Evolutionary conservation across 768 basidiomycete genomes (phyloP).

Genomic region (Sarcodon aspratus): DNA sequence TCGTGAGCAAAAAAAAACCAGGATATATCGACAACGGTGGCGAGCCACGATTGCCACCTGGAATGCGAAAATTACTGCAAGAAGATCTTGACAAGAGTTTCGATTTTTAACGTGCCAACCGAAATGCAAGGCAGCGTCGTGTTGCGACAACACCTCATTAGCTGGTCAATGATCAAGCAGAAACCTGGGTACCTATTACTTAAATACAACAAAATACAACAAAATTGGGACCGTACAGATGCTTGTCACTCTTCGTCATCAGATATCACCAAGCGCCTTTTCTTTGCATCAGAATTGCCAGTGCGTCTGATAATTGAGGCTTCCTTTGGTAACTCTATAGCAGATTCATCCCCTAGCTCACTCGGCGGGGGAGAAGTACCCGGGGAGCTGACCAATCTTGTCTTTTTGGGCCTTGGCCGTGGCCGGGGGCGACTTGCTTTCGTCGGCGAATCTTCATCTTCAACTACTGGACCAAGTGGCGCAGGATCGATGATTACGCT

Average conservation of each 20-base stretch:
- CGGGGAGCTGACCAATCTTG: background rate
- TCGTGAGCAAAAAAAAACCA: slow-evolving; percentile 6
- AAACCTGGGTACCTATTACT: background rate
- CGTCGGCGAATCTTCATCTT: slow-evolving; percentile 5
- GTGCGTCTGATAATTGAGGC: background rate
- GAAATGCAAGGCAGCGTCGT: background rate
- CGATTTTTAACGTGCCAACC: slow-evolving; percentile 41
- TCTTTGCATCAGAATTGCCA: slow-evolving; percentile 7
- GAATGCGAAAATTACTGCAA: slow-evolving; percentile 80
- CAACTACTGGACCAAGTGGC: slow-evolving; percentile 4
- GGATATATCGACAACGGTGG: slow-evolving; percentile 37
- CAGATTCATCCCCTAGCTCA: background rate
- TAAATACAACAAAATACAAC: background rate
- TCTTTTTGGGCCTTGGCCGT: slow-evolving; percentile 21
- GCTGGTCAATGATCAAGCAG: background rate
- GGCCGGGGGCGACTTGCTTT: slow-evolving; percentile 28
- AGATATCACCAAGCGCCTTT: slow-evolving; percentile 22
- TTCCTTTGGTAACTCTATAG: no score
- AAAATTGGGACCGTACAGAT: background rate
- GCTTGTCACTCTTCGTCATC: slow-evolving; percentile 23
- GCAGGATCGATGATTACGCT: slow-evolving; percentile 3
- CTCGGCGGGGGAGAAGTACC: background rate
- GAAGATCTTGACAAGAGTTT: slow-evolving; percentile 84
- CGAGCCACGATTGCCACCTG: slow-evolving; percentile 73
- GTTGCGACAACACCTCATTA: background rate